Evolutionary conservation across 208 protist genomes (phyloP), one percentile per base, ranked within the genome.

Genomic region (Leishmania tropica): DNA sequence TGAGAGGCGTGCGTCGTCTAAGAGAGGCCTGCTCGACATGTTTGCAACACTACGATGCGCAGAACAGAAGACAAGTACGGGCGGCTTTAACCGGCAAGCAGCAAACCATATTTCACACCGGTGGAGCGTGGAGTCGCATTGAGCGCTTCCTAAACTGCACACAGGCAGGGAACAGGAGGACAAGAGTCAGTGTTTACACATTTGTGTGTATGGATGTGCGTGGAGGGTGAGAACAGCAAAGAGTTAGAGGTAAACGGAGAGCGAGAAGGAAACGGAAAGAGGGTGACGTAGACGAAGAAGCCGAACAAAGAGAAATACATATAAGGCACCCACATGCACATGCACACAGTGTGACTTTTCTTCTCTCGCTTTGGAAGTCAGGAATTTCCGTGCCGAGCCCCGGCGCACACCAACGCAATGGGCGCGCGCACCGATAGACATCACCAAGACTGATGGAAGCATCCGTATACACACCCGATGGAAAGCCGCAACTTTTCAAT

Each of bases 1-100:
- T 31, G 89, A 80, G 40, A 92, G 79, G 40, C 80, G 78, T 28
- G 83, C 83, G 28, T 86, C 83, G 42, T 83, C 78, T 51, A 86
- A 64, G 11, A 86, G 67, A 28, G 65, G 8, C 17, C 1, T 64
- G 48, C 40, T 40, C 17, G 78, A 79, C 83, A 86, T 86, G 4
- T 58, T 8, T 47, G 53, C 73, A 37, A 1, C 10, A 28, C 48
- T 37, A 74, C 5, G 45, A 53, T 54, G 51, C 45, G 28, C 40
- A 74, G 24, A n/a, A 15, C 15, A 53, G 13, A 21, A 53, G 21
- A 0, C 70, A 51, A n/a, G 40, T 31, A 37, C 70, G 54, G 21
- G 70, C 70, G 6, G 35, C 28, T 53, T 11, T 62, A 62, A 7
- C 15, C 28, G 11, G n/a, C 51, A n/a, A 28, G 51, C 45, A 54